Evolutionary conservation across 2,329 filamentous ascomycete genomes (phyloP), one percentile per base, ranked within the genome.

Genomic region (Curvularia lunata): DNA sequence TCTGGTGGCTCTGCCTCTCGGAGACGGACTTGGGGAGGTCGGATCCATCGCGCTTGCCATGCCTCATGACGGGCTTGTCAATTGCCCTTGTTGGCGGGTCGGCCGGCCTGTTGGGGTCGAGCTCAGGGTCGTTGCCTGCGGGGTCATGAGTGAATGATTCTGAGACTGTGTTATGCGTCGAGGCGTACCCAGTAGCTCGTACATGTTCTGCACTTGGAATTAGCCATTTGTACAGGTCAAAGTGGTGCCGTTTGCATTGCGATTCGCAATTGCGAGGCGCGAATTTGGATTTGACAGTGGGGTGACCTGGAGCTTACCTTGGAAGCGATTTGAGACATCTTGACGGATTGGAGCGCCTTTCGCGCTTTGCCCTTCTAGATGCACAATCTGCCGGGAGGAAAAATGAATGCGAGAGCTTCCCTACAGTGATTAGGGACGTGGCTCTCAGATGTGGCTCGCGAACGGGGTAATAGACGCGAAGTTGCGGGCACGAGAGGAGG

Each of bases 171-270:
- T 32, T 51, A 23, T 52, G 49, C 41, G 54, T 54, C 51, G 32
- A 52, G 48, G 68, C 76, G 69, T 96, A 98, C 95, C 94, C 86
- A 99, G 92, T 84, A 96, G 89, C 87, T 95, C 94, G 87, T 91
- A 98, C 78, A 91, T 89, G 87, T 99, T 99, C 95, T 98, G 69
- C 48, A 56, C 61, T 53, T 47, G 47, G 61, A 60, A 70, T 83
- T 70, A 84, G 80, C 65, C 54, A 47, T 30, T 57, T 54, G 38
- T 16, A 41, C 45, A 40, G 41, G 38, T 51, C 48, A 51, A 32
- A 43, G 41, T 50, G 21, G 42, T 37, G 41, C 34, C 9, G 23
- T 16, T 40, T 12, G 25, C 32, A 19, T 12, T 55, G 58, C 52
- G 56, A 40, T 50, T 40, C 37, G 46, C 54, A 58, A 62, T 59